Percentiles rank a stretch among this genome's conserved stretches.
Evolutionary conservation across 331 rosid species (phyloP).

Genomic region (Malus hybrid): DNA sequence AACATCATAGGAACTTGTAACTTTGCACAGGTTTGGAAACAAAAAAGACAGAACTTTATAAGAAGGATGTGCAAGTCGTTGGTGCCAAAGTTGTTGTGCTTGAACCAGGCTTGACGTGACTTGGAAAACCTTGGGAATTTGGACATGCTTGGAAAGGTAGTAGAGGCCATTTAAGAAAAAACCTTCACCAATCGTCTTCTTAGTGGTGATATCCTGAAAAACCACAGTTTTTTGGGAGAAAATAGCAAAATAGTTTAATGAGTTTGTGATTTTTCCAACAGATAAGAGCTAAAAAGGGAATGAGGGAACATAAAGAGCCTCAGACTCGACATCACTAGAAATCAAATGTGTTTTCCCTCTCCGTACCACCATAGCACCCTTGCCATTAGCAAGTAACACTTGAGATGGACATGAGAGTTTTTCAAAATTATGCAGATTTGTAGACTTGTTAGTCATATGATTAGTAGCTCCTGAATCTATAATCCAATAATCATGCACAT

Average conservation of each 20-base stretch:
- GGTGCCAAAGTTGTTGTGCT: not conserved
- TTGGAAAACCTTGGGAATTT: not conserved
- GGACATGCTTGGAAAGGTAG: not conserved
- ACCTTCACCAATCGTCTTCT: not conserved
- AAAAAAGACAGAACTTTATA: not conserved
- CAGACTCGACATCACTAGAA: not conserved
- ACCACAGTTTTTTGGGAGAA: not conserved
- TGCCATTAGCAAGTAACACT: too few species aligned
- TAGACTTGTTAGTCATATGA: not conserved
- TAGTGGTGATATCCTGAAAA: not conserved
- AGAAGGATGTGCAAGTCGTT: not conserved
- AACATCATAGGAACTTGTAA: not conserved
- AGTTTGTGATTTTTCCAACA: too few species aligned
- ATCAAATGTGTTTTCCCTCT: not conserved
- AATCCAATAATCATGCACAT: too few species aligned
- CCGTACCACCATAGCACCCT: too few species aligned
- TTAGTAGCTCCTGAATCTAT: too few species aligned
- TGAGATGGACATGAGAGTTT: too few species aligned
- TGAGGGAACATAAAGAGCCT: not conserved
- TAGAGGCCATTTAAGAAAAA: too few species aligned
- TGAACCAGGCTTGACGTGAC: too few species aligned
- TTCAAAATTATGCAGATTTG: too few species aligned
- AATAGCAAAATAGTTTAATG: too few species aligned
- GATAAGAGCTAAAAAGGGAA: not conserved
- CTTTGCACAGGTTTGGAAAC: not conserved